Evolutionary conservation across 441 rosid species (phyloP).

Genomic region (Eruca vesicaria): DNA sequence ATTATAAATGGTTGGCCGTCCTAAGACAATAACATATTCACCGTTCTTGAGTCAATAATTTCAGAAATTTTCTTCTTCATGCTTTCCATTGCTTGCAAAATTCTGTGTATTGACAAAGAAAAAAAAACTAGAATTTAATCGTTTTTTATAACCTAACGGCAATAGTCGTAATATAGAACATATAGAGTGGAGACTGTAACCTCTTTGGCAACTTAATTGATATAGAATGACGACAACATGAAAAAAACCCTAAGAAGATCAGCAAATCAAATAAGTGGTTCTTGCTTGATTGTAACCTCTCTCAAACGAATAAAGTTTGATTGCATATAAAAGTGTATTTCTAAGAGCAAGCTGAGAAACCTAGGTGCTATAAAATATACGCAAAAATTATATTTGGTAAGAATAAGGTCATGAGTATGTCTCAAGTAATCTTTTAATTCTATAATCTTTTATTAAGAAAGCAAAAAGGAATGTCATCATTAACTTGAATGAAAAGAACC

Average conservation of each 20-base stretch:
- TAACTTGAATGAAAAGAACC: too few relatives aligned
- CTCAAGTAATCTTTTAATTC: too few relatives aligned
- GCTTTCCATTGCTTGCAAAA: not conserved
- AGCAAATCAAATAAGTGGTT: too few relatives aligned
- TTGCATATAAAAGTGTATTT: not conserved
- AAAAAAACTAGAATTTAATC: not conserved
- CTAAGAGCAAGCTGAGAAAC: not conserved
- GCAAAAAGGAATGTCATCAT: too few relatives aligned
- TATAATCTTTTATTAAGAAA: too few relatives aligned
- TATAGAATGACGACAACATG: not conserved
- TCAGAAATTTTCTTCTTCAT: not conserved
- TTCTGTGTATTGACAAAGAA: not conserved
- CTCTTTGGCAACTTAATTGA: not conserved
- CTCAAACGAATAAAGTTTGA: too few relatives aligned
- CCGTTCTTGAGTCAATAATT: not conserved
- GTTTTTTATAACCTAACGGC: not conserved
- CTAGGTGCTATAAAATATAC: not conserved
- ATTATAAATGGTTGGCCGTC: not conserved
- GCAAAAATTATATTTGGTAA: not conserved
- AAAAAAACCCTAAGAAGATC: too few relatives aligned
- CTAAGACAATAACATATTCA: not conserved
- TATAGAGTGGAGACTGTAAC: not conserved
- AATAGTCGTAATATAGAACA: not conserved
- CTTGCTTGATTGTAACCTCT: too few relatives aligned
- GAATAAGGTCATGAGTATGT: too few relatives aligned